Evolutionary conservation across 345 rosid species (phyloP).

Genomic region (Eutrema yunnanense): DNA sequence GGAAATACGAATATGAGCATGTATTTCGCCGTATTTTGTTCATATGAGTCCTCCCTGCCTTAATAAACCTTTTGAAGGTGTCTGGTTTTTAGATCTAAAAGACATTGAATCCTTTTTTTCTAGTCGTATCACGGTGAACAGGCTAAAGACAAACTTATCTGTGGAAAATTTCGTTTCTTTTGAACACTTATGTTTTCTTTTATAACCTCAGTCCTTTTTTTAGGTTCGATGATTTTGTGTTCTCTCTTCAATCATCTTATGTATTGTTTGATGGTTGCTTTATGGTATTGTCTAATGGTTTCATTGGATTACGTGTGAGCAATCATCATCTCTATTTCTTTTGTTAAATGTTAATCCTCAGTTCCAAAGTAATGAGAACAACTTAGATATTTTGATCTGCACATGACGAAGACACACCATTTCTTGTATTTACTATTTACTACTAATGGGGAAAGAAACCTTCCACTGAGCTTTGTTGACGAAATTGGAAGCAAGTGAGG

Average conservation of each 20-base stretch:
- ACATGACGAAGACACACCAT: neutral
- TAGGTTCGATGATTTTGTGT: neutral
- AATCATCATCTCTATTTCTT: neutral
- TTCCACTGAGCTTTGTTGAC: too few relatives aligned
- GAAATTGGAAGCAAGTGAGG: too few relatives aligned
- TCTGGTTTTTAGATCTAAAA: conserved; percentile 16
- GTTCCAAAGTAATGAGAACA: neutral
- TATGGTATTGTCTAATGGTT: neutral
- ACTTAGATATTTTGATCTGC: neutral
- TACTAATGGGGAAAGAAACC: neutral
- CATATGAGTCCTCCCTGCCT: conserved; percentile 26
- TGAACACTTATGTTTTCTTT: neutral
- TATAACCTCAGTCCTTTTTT: conserved; percentile 8
- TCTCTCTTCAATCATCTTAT: neutral
- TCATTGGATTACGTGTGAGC: neutral
- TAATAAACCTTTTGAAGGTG: conserved; percentile 17
- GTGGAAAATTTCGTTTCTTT: neutral
- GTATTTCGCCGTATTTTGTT: conserved; percentile 21
- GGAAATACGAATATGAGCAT: conserved; percentile 24
- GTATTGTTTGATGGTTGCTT: neutral
- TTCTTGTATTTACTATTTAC: neutral
- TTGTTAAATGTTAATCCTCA: neutral
- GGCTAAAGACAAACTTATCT: conserved; percentile 1
- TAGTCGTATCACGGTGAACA: conserved; percentile 19
- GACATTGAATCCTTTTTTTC: conserved; percentile 14